phyloP scores from a whole-genome alignment of 2,329 filamentous ascomycete species.

The Xylaria hypoxylon region DNA sequence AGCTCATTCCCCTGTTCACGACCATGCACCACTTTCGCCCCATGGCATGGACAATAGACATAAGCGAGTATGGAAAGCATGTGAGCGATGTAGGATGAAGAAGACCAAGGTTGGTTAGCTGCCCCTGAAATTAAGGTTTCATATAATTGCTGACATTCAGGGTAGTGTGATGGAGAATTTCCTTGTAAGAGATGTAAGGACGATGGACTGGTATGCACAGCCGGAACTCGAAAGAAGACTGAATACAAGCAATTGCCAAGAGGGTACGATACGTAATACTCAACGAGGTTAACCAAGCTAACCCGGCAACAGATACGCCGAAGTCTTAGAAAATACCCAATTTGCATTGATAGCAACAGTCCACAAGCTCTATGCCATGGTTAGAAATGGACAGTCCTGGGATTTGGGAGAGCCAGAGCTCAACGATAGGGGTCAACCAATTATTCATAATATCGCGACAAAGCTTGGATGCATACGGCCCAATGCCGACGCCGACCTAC shows the following conservation, averaged over 20 bases:
- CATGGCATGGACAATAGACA: constrained; percentile 65
- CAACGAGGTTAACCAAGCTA: constrained; percentile 8
- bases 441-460: constrained; percentile 74
- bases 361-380: constrained; percentile 74
- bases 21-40: constrained; percentile 55
- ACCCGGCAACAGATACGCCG: constrained; percentile 64
- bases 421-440: constrained; percentile 71
- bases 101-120: constrained; percentile 72
- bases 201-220: constrained; percentile 72
- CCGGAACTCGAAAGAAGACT: constrained; percentile 73
- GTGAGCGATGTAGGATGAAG: constrained; percentile 75
- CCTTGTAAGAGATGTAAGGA: constrained; percentile 76
- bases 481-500: constrained; percentile 70
- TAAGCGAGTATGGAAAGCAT: constrained; percentile 75
- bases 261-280: constrained; percentile 59
- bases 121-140: constrained; percentile 14
- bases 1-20: constrained; percentile 53
- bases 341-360: constrained; percentile 73
- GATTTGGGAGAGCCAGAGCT: constrained; percentile 72
- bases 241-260: constrained; percentile 74
- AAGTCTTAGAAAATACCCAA: constrained; percentile 74
- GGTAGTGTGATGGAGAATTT: constrained; percentile 72
- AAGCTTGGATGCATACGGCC: constrained; percentile 73
- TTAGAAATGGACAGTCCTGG: constrained; percentile 68
- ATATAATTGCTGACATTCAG: constrained; percentile 36